phyloP scores from a whole-genome alignment of 1,139 yeast genomes.

The Suzukiozyma palmioleophila region DNA sequence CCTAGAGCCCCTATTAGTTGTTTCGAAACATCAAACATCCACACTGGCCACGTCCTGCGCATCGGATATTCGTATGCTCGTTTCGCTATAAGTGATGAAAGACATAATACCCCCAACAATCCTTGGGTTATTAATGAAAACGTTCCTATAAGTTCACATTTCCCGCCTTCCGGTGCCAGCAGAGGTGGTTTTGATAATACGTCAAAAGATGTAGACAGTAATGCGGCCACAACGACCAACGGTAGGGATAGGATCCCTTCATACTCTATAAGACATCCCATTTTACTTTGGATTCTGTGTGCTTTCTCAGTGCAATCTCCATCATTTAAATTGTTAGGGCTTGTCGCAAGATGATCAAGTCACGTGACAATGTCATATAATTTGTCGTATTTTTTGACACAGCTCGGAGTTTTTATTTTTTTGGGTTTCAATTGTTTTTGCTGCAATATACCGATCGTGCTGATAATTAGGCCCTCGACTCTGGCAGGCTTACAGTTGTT shows the following conservation, averaged over 20 bases:
- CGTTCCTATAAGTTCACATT: conserved; percentile 70
- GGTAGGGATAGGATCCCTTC: conserved; percentile 6
- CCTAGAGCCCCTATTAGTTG: conserved; percentile 86
- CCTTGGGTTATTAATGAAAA: conserved; percentile 64
- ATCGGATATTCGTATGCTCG: conserved; percentile 74
- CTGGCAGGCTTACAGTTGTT: no score
- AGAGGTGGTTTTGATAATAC: neutral
- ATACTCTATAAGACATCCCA: conserved; percentile 5
- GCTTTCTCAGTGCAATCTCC: neutral
- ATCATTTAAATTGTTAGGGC: neutral
- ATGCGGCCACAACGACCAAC: conserved; percentile 4
- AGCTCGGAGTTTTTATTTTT: neutral
- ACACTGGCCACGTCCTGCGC: conserved; percentile 79
- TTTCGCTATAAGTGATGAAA: conserved; percentile 70
- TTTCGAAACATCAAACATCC: conserved; percentile 87
- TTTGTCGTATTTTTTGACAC: neutral
- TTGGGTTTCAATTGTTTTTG: neutral
- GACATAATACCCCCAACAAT: conserved; percentile 67
- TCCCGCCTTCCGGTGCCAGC: conserved; percentile 12
- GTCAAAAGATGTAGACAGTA: conserved; percentile 3
- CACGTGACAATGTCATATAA: conserved; percentile 2
- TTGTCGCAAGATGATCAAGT: neutral
- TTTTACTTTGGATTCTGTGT: neutral
- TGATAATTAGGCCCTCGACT: no score
- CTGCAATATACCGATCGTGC: no score